Conservation (phyloP, 345 rosid genomes). For the Anacardium occidentale region DNA sequence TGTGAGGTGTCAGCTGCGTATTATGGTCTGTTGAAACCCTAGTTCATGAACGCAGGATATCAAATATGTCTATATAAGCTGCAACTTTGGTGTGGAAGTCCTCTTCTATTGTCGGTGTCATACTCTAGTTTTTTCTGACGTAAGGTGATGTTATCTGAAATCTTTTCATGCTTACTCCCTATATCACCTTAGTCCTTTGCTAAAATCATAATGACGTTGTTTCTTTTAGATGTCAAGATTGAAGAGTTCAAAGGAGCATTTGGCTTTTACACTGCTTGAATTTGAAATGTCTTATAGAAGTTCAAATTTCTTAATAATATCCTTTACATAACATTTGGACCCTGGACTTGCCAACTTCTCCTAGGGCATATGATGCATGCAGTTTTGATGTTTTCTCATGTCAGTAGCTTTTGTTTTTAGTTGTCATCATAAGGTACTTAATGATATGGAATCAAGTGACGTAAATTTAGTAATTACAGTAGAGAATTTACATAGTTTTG, state of each 20-base stretch:
- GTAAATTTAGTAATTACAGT: no score
- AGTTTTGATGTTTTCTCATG: not conserved
- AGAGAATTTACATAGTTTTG: no score
- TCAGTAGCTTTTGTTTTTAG: not conserved
- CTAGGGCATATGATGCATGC: not conserved
- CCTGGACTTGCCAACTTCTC: not conserved
- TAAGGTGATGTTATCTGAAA: not conserved
- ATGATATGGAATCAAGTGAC: not conserved
- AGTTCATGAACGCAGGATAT: conserved; percentile 24
- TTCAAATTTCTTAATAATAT: not conserved
- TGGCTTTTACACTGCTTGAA: not conserved
- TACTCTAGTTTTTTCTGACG: conserved; percentile 11
- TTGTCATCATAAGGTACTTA: not conserved
- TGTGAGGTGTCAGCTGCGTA: not conserved
- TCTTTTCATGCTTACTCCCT: not conserved
- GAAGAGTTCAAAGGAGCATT: not conserved
- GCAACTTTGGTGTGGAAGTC: conserved; percentile 22
- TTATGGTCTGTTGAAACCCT: not conserved
- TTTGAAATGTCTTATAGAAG: not conserved
- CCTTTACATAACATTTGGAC: not conserved
- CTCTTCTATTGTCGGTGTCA: conserved; percentile 18
- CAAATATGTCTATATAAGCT: conserved; percentile 25
- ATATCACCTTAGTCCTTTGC: not conserved
- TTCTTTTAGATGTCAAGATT: not conserved
- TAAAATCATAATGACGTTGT: not conserved